Base-by-base conservation (phyloP, 441 rosid genomes). In the Gossypium davidsonii region DNA sequence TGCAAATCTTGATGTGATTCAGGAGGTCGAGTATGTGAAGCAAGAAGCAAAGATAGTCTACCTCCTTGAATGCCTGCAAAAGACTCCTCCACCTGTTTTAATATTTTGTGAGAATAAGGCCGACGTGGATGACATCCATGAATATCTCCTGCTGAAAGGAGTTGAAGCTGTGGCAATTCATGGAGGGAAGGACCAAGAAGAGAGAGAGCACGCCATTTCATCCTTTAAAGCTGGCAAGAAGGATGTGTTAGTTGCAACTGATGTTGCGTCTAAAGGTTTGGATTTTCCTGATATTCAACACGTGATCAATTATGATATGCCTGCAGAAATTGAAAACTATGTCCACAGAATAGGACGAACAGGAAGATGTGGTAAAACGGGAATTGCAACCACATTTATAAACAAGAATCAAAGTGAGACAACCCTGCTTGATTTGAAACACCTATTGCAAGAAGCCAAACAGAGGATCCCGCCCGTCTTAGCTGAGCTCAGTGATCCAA, bases 241-340 rank as follows among this genome's bases (percentile, higher is more conserved):
- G 78, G 99, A 94, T 70, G 93, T 91, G 48, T 78, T 94, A 80
- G 98, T 94, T 18, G 98, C 97, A 0, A 94, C 96, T 1, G 97
- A 94, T 82, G 94, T 94, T 74, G 97, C 97, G 58, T 94, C 97
- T 17, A 94, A 94, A 77, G 97, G 97, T 58, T 73, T 89, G 78
- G 98, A 94, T 82, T 94, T 94, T 72, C 98, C 98, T 20, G 96
- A 92, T 62, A 92, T 94, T 59, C 98, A 92, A 37, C 99, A 94
- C 14, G 96, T 94, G 25, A 83, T 92, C 75, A 94, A 94, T 80
- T 92, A 94, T 70, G 97, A 94, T 78, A 94, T 94, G 97, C 98
- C 98, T n/a, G 94, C 89, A 0, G 96, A 94, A 83, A 94, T 92
- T 62, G 97, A 92, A 74, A 90, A 90, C 79, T 92, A 89, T 70